Conservation (phyloP, 192 early-diverging fungal species). For the Coemansia sp. region DNA sequence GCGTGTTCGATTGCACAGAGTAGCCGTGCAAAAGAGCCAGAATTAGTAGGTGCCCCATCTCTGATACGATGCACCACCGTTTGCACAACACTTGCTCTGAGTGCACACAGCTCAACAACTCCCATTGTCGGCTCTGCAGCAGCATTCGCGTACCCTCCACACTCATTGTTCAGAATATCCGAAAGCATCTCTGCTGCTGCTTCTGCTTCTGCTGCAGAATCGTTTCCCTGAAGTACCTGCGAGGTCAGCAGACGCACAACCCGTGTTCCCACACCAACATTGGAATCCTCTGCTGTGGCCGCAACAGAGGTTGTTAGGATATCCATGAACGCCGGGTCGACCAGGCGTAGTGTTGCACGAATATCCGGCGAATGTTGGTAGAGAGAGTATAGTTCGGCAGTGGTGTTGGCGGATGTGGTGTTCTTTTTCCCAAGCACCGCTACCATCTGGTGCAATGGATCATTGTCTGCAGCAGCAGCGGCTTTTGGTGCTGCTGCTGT, state of each 20-base stretch:
- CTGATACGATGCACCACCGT: conserved; percentile 11
- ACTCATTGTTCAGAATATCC: conserved; percentile 17
- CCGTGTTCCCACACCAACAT: conserved; percentile 8
- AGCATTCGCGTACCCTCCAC: background rate
- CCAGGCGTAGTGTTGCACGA: conserved; percentile 33
- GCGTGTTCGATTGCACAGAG: background rate
- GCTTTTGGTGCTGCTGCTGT: background rate
- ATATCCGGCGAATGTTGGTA: conserved; percentile 21
- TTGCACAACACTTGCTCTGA: background rate
- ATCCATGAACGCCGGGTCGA: conserved; percentile 34
- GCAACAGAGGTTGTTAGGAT: background rate
- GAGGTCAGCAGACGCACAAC: conserved; percentile 10
- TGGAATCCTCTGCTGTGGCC: background rate
- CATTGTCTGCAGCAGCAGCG: background rate
- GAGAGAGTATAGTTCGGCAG: background rate
- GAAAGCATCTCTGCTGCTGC: conserved; percentile 16
- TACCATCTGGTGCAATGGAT: conserved; percentile 18
- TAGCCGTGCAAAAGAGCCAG: background rate
- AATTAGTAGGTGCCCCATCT: background rate
- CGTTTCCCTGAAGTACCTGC: conserved; percentile 4
- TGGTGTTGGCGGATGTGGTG: background rate
- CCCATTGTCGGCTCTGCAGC: background rate
- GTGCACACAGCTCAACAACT: background rate
- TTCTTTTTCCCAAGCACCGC: background rate
- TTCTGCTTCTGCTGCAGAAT: background rate